A percentile compares a stretch with the other conserved stretches of the same genome.
Conservation (phyloP, 1,284 basidiomycete species). For the Megacollybia platyphylla region DNA sequence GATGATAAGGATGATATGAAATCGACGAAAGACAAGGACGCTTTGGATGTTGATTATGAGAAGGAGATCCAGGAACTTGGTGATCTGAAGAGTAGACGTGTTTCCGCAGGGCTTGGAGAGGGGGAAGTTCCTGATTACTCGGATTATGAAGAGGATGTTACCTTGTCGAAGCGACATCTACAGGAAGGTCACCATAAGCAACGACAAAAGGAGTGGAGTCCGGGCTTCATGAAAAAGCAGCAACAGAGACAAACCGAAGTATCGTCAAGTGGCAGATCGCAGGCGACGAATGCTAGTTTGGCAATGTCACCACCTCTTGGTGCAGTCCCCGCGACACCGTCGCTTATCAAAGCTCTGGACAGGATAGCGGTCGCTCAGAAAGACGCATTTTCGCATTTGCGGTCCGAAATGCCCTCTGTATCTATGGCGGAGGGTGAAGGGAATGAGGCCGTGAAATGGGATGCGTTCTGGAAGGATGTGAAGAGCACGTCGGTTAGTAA, state of each 20-base stretch:
- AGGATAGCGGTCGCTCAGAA: conserved; percentile 41
- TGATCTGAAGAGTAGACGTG: conserved; percentile 6
- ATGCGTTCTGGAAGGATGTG: background rate
- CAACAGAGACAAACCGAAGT: background rate
- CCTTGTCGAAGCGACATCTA: conserved; percentile 3
- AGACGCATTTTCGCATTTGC: conserved; percentile 24
- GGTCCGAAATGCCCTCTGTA: background rate
- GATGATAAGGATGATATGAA: conserved; percentile 5
- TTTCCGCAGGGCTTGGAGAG: conserved; percentile 6
- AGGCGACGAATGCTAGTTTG: conserved; percentile 7
- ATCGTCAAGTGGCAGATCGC: conserved; percentile 5
- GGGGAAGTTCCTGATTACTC: conserved; percentile 21
- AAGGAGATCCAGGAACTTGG: conserved; percentile 11
- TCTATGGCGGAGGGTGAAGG: too few relatives aligned
- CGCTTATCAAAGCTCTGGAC: conserved; percentile 45
- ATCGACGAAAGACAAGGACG: conserved; percentile 4
- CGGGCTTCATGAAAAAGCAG: background rate
- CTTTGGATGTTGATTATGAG: conserved; percentile 11
- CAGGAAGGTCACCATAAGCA: conserved; percentile 6
- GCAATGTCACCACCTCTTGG: conserved; percentile 13
- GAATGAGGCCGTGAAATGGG: too few relatives aligned
- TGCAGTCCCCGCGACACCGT: conserved; percentile 47
- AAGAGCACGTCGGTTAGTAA: conserved; percentile 2
- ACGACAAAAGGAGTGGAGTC: conserved; percentile 1
- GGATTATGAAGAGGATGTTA: conserved; percentile 21